A percentile compares a stretch with the other conserved stretches of the same genome.
Conservation (phyloP, 208 protist genomes). For the Phytomonas sp. region DNA sequence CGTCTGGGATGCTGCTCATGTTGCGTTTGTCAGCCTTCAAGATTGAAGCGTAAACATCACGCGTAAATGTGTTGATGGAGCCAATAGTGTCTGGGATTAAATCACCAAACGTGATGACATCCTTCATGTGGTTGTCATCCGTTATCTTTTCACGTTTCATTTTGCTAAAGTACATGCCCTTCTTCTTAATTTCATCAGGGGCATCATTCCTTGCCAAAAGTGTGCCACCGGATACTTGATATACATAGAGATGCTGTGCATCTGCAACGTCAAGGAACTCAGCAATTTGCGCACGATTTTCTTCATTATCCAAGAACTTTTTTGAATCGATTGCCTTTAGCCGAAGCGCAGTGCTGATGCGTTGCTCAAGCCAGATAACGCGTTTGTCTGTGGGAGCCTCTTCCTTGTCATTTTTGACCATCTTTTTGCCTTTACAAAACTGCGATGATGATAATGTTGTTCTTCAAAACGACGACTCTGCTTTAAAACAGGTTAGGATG, state of each 20-base stretch:
- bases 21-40: slow-evolving; percentile 82
- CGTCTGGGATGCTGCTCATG: slow-evolving; percentile 83
- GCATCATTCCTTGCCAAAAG: slow-evolving; percentile 81
- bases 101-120: slow-evolving; percentile 81
- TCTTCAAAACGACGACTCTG: background rate
- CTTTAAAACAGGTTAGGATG: background rate
- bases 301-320: slow-evolving; percentile 89
- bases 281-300: slow-evolving; percentile 82
- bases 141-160: slow-evolving; percentile 87
- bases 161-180: slow-evolving; percentile 89
- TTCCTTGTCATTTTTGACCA: slow-evolving; percentile 87
- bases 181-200: slow-evolving; percentile 86
- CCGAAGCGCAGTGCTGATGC: slow-evolving; percentile 73
- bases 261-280: slow-evolving; percentile 91
- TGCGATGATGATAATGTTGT: background rate
- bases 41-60: slow-evolving; percentile 85
- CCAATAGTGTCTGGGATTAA: slow-evolving; percentile 53
- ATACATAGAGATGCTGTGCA: slow-evolving; percentile 87
- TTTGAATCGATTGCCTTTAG: slow-evolving; percentile 88
- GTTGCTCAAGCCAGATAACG: slow-evolving; percentile 89
- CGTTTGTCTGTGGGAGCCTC: slow-evolving; percentile 86
- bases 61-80: slow-evolving; percentile 69
- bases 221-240: slow-evolving; percentile 56
- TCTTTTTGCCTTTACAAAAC: slow-evolving; percentile 9
- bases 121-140: slow-evolving; percentile 82